Conservation (phyloP, 1,284 basidiomycete genomes). For the Hymenochaete sp. region DNA sequence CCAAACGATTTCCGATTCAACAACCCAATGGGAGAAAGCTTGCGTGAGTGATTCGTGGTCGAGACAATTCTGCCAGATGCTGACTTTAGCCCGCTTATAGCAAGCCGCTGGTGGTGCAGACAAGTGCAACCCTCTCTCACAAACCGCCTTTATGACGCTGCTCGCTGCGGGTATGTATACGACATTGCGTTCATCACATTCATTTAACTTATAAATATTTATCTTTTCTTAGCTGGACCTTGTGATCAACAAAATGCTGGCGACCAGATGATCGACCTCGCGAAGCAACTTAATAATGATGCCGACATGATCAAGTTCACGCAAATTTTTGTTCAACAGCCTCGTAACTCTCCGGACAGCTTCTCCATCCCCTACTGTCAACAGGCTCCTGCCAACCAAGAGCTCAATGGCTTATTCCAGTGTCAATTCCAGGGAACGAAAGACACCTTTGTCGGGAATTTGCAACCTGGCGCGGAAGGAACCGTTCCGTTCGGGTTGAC, state of each 20-base stretch:
- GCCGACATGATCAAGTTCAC: constrained; percentile 48
- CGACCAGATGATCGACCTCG: constrained; percentile 52
- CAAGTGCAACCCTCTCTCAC: constrained; percentile 46
- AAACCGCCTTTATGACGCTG: constrained; percentile 38
- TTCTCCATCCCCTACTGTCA: constrained; percentile 44
- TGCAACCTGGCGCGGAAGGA: constrained; percentile 31
- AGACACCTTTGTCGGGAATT: constrained; percentile 36
- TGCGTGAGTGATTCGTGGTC: constrained; percentile 29
- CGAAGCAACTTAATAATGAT: constrained; percentile 46
- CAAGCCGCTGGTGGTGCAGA: constrained; percentile 41
- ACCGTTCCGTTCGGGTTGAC: constrained; percentile 40
- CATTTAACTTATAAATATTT: no score
- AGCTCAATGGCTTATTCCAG: constrained; percentile 47
- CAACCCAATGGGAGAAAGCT: constrained; percentile 35
- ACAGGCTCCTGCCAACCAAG: constrained; percentile 37
- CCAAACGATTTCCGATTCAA: constrained; percentile 35
- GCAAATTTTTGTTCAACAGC: constrained; percentile 52
- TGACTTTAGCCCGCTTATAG: constrained; percentile 3
- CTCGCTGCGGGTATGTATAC: no score
- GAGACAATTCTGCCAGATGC: background rate
- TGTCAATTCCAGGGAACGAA: constrained; percentile 45
- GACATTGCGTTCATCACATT: constrained; percentile 30
- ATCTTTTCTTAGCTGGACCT: constrained; percentile 39
- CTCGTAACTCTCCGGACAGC: constrained; percentile 42
- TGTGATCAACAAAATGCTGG: constrained; percentile 58